Evolutionary conservation across 1,139 yeast species (phyloP).

Genomic region (Zhuliangozyma blackwelliae): DNA sequence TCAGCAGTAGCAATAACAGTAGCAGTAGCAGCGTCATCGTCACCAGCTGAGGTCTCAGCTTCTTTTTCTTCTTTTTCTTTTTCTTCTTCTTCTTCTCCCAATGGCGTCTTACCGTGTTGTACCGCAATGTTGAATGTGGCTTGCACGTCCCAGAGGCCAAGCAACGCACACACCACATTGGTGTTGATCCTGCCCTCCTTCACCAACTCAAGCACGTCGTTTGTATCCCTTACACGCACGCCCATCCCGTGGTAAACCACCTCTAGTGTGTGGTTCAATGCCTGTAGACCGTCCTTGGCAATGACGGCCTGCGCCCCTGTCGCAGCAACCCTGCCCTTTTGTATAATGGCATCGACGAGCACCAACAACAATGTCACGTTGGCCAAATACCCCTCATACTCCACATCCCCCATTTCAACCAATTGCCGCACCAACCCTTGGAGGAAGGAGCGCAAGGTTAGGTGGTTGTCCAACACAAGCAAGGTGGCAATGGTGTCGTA

Average conservation of each 20-base stretch:
- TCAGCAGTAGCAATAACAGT: too few species aligned
- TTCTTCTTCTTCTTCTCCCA: not conserved
- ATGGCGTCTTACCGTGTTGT: slow-evolving; percentile 5
- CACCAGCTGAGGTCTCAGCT: too few species aligned
- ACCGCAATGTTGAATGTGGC: slow-evolving; percentile 17
- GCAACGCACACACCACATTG: slow-evolving; percentile 25
- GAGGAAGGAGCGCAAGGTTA: slow-evolving; percentile 25
- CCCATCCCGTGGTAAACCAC: not conserved
- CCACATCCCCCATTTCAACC: slow-evolving; percentile 3
- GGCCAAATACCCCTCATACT: slow-evolving; percentile 12
- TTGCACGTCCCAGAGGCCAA: slow-evolving; percentile 32
- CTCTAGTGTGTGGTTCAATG: slow-evolving; percentile 4
- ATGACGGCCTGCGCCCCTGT: not conserved
- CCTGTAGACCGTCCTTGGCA: slow-evolving; percentile 2
- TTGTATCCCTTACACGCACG: slow-evolving; percentile 2
- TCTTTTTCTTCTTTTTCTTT: too few species aligned
- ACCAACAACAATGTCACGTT: slow-evolving; percentile 19
- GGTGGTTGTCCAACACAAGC: slow-evolving; percentile 27
- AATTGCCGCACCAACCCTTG: slow-evolving; percentile 18
- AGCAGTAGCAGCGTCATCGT: too few species aligned
- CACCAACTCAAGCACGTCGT: slow-evolving; percentile 14
- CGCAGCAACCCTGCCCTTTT: not conserved
- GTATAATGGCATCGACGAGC: slow-evolving; percentile 13
- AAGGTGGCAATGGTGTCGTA: slow-evolving; percentile 32
- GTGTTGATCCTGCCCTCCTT: slow-evolving; percentile 21